Evolutionary conservation across 1,139 yeast species (phyloP).

Genomic region (Wickerhamomyces sp.): DNA sequence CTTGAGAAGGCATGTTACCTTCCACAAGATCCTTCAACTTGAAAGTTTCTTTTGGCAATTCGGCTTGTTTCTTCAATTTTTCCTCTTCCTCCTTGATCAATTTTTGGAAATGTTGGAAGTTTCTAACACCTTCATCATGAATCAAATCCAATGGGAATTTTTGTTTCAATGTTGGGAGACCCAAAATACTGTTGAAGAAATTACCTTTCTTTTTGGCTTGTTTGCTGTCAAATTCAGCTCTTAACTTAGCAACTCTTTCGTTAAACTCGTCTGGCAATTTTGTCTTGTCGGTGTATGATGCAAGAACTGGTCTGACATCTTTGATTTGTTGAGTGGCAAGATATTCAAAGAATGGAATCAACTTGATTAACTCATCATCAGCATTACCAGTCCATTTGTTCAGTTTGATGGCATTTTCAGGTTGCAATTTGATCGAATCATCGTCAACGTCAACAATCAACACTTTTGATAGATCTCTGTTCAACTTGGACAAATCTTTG

Average conservation of each 20-base stretch:
- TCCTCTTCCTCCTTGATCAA: slow-evolving; percentile 86
- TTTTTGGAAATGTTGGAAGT: slow-evolving; percentile 78
- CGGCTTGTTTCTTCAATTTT: slow-evolving; percentile 77
- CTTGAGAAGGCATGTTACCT: slow-evolving; percentile 83
- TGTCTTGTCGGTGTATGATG: slow-evolving; percentile 58
- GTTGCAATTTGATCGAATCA: slow-evolving; percentile 74
- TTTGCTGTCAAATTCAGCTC: slow-evolving; percentile 65
- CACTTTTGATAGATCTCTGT: slow-evolving; percentile 83
- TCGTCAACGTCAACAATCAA: slow-evolving; percentile 75
- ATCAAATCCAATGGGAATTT: slow-evolving; percentile 89
- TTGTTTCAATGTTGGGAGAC: slow-evolving; percentile 55
- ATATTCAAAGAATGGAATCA: slow-evolving; percentile 93
- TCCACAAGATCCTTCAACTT: slow-evolving; percentile 79
- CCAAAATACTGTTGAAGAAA: slow-evolving; percentile 59
- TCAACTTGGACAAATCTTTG: slow-evolving; percentile 81
- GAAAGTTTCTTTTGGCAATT: slow-evolving; percentile 68
- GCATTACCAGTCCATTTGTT: slow-evolving; percentile 83
- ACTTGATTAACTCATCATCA: slow-evolving; percentile 70
- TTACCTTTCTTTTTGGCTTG: slow-evolving; percentile 49
- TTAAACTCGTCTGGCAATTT: slow-evolving; percentile 74
- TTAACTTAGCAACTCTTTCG: slow-evolving; percentile 68
- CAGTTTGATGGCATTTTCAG: slow-evolving; percentile 84
- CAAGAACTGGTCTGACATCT: slow-evolving; percentile 86
- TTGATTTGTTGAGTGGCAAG: slow-evolving; percentile 85
- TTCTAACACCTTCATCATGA: slow-evolving; percentile 90